These are phyloP conservation scores for Fusarium sambucinum DNA, from an alignment of 2,329 filamentous ascomycete genomes.

Conservation along the genomic window DNA sequence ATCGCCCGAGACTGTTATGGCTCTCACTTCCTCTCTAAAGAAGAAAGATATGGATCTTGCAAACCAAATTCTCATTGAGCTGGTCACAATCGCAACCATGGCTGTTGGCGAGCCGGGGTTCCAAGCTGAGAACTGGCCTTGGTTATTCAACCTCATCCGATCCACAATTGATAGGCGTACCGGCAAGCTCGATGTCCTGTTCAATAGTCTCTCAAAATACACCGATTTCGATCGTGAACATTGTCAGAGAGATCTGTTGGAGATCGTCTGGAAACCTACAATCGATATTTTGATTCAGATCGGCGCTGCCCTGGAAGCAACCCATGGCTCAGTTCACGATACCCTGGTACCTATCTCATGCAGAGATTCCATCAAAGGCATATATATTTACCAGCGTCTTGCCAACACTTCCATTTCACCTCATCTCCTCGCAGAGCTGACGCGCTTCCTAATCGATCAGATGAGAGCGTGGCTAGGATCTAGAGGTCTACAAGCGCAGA, in stretches of 20 bases:
- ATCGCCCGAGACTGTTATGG: conserved; percentile 7
- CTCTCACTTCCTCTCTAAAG: conserved; percentile 3
- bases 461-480: conserved; percentile 33
- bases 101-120: conserved; percentile 32
- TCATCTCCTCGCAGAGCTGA: conserved; percentile 33
- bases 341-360: neutral
- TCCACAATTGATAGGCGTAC: conserved; percentile 16
- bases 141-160: conserved; percentile 15
- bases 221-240: neutral
- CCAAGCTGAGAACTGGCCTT: conserved; percentile 12
- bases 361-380: conserved; percentile 7
- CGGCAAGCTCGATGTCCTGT: conserved; percentile 1
- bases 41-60: conserved; percentile 19
- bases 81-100: conserved; percentile 13
- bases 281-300: conserved; percentile 45
- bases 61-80: conserved; percentile 37
- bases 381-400: conserved; percentile 32
- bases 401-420: neutral
- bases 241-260: conserved; percentile 16
- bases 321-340: neutral
- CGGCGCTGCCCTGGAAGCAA: conserved; percentile 33
- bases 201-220: conserved; percentile 11
- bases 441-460: conserved; percentile 35
- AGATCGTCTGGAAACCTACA: conserved; percentile 51
- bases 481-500: conserved; percentile 23